Conservation (phyloP, 306 rosid genomes). For the Casuarina equisetifolia region DNA sequence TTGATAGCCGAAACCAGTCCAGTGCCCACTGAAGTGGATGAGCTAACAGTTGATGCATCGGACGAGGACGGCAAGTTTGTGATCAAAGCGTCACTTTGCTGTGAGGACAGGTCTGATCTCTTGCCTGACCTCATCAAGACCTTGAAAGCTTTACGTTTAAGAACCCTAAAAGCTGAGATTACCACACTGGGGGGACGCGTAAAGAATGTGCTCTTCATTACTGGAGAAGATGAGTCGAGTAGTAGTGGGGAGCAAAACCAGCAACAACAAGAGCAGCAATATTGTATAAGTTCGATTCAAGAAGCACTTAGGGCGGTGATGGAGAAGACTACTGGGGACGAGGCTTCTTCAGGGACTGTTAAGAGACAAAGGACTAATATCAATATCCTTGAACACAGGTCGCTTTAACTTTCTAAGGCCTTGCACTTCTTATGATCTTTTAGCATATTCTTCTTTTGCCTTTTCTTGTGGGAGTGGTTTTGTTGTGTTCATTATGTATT, state of each 20-base stretch:
- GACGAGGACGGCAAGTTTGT: conserved; percentile 77
- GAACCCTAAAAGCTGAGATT: conserved; percentile 83
- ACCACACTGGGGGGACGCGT: conserved; percentile 76
- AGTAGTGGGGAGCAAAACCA: conserved; percentile 32
- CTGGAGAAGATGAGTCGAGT: conserved; percentile 58
- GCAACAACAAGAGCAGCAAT: conserved; percentile 35
- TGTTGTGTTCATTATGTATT: conserved; percentile 46
- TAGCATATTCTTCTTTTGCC: not conserved
- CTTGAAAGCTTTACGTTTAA: conserved; percentile 54
- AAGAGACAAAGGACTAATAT: conserved; percentile 84
- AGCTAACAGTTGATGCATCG: conserved; percentile 60
- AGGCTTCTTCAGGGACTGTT: conserved; percentile 60
- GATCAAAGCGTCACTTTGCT: conserved; percentile 79
- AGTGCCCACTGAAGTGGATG: conserved; percentile 75
- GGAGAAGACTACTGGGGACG: conserved; percentile 64
- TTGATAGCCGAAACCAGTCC: conserved; percentile 69
- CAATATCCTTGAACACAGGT: conserved; percentile 61
- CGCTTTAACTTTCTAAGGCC: conserved; percentile 42
- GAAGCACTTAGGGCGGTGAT: conserved; percentile 84
- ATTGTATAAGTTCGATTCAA: conserved; percentile 67
- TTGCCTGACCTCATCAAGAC: conserved; percentile 79
- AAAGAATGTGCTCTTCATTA: conserved; percentile 71
- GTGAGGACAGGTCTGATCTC: conserved; percentile 85
- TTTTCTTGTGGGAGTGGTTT: conserved; percentile 36
- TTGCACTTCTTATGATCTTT: conserved; percentile 12